These are phyloP conservation scores for Astraeus odoratus DNA, from an alignment of 768 basidiomycete genomes.

Conservation along the genomic window DNA sequence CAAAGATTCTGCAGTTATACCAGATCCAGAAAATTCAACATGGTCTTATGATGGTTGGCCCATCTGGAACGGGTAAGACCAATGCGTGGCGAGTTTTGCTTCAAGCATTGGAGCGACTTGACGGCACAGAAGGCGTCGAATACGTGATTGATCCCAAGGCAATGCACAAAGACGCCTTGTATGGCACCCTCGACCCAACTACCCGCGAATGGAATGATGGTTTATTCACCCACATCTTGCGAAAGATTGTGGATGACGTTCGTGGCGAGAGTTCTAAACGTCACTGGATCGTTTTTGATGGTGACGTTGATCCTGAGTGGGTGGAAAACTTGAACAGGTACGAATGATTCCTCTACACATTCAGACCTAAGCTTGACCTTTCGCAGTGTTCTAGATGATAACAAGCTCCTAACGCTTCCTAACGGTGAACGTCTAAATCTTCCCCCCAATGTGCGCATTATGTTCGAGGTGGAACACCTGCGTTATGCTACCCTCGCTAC, in stretches of 20 bases:
- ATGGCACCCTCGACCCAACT: conserved; percentile 93
- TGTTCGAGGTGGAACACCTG: conserved; percentile 99
- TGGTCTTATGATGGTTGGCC: conserved; percentile 99
- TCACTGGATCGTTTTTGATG: conserved; percentile 99
- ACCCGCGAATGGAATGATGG: conserved; percentile 99
- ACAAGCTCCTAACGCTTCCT: conserved; percentile 92
- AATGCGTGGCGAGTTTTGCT: conserved; percentile 95
- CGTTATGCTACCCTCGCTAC: conserved; percentile 96
- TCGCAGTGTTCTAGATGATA: conserved; percentile 92
- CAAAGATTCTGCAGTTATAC: conserved; percentile 95
- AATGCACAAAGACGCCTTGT: conserved; percentile 96
- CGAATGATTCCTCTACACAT: conserved; percentile 14
- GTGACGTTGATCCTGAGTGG: conserved; percentile 99
- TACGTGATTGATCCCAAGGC: conserved; percentile 99
- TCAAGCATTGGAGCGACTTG: conserved; percentile 81
- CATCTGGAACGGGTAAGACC: conserved; percentile 94
- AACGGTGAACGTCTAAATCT: conserved; percentile 98
- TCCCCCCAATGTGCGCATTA: conserved; percentile 94
- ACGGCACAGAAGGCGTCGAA: conserved; percentile 85
- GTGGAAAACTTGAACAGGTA: conserved; percentile 99
- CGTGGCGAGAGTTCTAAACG: conserved; percentile 94
- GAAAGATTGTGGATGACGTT: conserved; percentile 98
- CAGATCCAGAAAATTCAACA: conserved; percentile 99
- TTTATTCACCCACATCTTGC: conserved; percentile 92
- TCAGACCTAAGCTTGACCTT: background rate